A percentile compares a stretch with the other conserved stretches of the same genome.
phyloP scores from a whole-genome alignment of 768 basidiomycete genomes.

The Suillus luteus region DNA sequence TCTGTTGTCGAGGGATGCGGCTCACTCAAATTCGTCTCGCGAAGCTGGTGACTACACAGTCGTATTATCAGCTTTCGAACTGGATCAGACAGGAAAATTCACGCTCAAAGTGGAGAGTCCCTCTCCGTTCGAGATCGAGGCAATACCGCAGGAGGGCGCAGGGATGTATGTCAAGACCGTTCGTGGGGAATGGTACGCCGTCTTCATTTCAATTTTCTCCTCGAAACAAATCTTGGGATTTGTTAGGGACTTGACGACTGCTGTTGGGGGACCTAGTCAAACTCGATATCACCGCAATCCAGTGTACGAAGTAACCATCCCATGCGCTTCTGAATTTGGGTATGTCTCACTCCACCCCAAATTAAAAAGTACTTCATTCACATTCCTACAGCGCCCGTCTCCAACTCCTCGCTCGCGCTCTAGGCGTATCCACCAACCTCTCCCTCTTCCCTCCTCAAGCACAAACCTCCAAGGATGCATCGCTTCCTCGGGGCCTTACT shows the following conservation, averaged over 20 bases:
- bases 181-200: slow-evolving; percentile 71
- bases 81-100: slow-evolving; percentile 66
- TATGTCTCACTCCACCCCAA: slow-evolving; percentile 32
- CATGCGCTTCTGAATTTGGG: slow-evolving; percentile 57
- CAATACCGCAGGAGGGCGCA: slow-evolving; percentile 84
- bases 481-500: slow-evolving; percentile 78
- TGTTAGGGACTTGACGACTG: slow-evolving; percentile 54
- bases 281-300: slow-evolving; percentile 71
- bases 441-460: slow-evolving; percentile 48
- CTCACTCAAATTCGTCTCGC: neutral
- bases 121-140: slow-evolving; percentile 57
- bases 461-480: slow-evolving; percentile 43
- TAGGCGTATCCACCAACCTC: slow-evolving; percentile 56
- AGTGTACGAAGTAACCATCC: slow-evolving; percentile 59
- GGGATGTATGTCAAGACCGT: slow-evolving; percentile 80
- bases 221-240: slow-evolving; percentile 1
- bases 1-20: no score
- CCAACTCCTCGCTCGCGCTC: slow-evolving; percentile 51
- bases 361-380: neutral
- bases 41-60: slow-evolving; percentile 74
- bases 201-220: neutral
- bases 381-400: slow-evolving; percentile 62
- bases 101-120: slow-evolving; percentile 65
- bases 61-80: slow-evolving; percentile 84
- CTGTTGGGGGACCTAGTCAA: slow-evolving; percentile 71